These are phyloP conservation scores for Cicer bijugum DNA, from an alignment of 306 rosid species.

Conservation along the genomic window DNA sequence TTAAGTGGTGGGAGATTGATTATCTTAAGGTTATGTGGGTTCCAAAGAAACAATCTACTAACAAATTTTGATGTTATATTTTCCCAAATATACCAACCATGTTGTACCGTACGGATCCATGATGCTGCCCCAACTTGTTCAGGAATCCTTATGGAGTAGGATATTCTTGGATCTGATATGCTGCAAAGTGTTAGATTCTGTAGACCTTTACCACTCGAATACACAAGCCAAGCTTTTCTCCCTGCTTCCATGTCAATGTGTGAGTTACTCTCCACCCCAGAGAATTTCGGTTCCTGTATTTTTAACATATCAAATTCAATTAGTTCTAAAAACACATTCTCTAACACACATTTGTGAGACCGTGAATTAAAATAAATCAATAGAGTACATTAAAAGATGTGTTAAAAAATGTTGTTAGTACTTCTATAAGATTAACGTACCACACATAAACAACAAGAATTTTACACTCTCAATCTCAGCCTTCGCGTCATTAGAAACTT, in stretches of 20 bases:
- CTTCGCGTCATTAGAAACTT: no score
- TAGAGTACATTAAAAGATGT: no score
- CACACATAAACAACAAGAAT: no score
- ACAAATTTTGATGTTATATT: neutral
- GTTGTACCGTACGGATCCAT: neutral
- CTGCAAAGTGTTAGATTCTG: neutral
- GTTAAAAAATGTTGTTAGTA: no score
- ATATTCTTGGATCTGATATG: neutral
- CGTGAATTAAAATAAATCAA: no score
- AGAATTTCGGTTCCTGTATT: no score
- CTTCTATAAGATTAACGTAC: no score
- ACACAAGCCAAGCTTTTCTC: neutral
- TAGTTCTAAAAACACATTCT: no score
- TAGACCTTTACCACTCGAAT: neutral
- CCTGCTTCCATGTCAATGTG: neutral
- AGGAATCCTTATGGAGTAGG: neutral
- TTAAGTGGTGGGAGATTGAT: neutral
- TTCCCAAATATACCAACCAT: slow-evolving; percentile 14
- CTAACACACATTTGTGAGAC: no score
- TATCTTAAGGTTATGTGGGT: neutral
- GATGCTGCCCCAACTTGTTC: neutral
- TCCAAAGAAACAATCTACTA: slow-evolving; percentile 18
- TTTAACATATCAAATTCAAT: no score
- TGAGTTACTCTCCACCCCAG: no score
- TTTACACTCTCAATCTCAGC: no score